A percentile compares a stretch with the other conserved stretches of the same genome.
These are phyloP conservation scores for Candida berthetii DNA, from an alignment of 805 yeast genomes.

Conservation along the genomic window DNA sequence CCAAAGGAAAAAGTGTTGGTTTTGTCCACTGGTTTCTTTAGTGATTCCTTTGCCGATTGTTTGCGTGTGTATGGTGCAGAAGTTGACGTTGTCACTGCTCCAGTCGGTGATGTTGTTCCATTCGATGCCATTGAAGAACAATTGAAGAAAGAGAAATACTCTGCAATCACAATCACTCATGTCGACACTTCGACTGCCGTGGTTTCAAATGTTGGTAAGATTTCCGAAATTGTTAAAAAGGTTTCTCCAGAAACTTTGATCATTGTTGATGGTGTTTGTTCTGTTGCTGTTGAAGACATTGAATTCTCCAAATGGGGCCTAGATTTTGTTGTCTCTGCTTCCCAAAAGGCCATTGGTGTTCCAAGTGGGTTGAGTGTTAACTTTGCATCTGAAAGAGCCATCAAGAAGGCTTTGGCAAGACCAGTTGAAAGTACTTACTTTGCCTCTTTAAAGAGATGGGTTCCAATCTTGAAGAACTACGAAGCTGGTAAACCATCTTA, in stretches of 20 bases:
- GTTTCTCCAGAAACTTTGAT: conserved; percentile 76
- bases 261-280: conserved; percentile 92
- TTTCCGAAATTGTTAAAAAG: conserved; percentile 54
- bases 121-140: conserved; percentile 47
- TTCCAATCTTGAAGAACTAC: conserved; percentile 81
- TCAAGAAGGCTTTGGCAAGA: conserved; percentile 48
- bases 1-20: conserved; percentile 71
- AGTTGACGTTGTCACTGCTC: conserved; percentile 68
- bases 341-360: conserved; percentile 93
- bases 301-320: conserved; percentile 87
- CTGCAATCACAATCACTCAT: conserved; percentile 80
- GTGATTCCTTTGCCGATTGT: conserved; percentile 76
- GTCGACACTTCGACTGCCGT: conserved; percentile 98
- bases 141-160: conserved; percentile 46
- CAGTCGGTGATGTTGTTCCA: conserved; percentile 67
- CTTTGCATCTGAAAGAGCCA: conserved; percentile 70
- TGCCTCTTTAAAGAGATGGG: conserved; percentile 77
- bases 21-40: conserved; percentile 85
- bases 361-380: conserved; percentile 89
- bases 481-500: conserved; percentile 78
- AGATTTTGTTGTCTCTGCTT: conserved; percentile 85
- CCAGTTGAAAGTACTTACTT: conserved; percentile 42
- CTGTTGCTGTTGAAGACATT: conserved; percentile 82
- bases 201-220: conserved; percentile 58
- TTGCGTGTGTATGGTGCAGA: conserved; percentile 67